Evolutionary conservation across 2,329 filamentous ascomycete species (phyloP), one percentile per base, ranked within the genome.

Genomic region (Cladophialophora psammophila): DNA sequence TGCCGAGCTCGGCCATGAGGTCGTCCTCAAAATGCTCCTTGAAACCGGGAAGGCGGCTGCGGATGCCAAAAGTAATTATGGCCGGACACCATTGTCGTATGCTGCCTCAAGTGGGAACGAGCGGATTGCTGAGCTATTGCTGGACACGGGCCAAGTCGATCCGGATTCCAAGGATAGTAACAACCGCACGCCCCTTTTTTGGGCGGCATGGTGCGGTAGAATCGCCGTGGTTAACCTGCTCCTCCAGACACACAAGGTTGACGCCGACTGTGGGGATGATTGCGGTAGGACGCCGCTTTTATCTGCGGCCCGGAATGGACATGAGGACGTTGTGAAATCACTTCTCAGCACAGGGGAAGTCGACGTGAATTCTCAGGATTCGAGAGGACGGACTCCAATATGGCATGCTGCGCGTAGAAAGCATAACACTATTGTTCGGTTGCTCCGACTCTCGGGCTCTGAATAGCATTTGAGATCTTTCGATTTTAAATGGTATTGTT

Each of bases 21-120:
- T 59, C 38, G 50, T 54, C 6, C 42, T 66, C 10, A 13, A 55
- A 32, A 34, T 66, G 9, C 58, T 68, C 26, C 20, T 65, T 20
- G 63, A 40, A 8, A 58, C 13, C 9, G 53, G 31, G 20, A 32
- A 32, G n/a, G 52, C 31, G 9, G 15, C 13, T 34, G 9, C 6
- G 9, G 52, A 34, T 12, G 3, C 3, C 8, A 55, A 15, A 20
- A 32, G 13, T 32, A 15, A 9, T 9, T 10, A 31, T 9, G 5
- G n/a, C 13, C 9, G 13, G 9, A 55, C 52, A 26, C 20, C 52
- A 15, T 55, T 55, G 52, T 8, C 31, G 1, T 12, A 4, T 13
- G 52, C 52, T 32, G 26, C 26, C 3, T 15, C 0, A 15, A 2
- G 7, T 13, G 52, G 52, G n/a, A 9, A 36, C 35, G 10, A 36